These are phyloP conservation scores for Zopfochytrium polystomum DNA, from an alignment of 371 early-diverging fungal genomes.

Conservation along the genomic window DNA sequence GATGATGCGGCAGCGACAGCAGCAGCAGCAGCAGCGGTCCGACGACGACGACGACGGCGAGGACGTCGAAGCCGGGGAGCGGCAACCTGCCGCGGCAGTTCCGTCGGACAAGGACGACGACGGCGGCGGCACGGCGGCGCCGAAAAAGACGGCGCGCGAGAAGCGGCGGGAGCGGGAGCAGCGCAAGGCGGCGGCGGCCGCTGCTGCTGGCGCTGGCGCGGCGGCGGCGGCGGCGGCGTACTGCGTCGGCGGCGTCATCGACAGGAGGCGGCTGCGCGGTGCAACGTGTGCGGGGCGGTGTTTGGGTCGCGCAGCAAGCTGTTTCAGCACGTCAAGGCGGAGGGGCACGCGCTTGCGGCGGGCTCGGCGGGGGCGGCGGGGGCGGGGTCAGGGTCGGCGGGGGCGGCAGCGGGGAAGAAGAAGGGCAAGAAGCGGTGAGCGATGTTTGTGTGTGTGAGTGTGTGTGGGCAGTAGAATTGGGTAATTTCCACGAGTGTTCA, in stretches of 20 bases:
- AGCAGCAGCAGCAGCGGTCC: background rate
- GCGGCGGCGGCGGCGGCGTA: constrained; percentile 11
- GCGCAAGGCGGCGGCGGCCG: background rate
- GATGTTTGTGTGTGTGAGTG: too few relatives aligned
- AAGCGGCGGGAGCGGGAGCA: constrained; percentile 2
- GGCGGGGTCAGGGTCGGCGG: too few relatives aligned
- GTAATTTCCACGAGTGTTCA: too few relatives aligned
- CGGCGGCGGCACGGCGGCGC: background rate
- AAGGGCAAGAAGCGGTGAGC: too few relatives aligned
- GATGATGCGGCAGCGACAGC: background rate
- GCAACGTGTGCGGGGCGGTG: constrained; percentile 63
- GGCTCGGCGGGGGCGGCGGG: too few relatives aligned
- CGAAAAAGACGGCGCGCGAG: background rate
- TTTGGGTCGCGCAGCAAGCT: constrained; percentile 67
- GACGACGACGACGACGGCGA: constrained; percentile 1
- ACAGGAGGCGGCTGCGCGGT: constrained; percentile 25
- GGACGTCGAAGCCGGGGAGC: constrained; percentile 1
- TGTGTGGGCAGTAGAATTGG: too few relatives aligned
- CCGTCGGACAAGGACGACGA: background rate
- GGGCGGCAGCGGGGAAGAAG: too few relatives aligned
- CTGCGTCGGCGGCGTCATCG: constrained; percentile 17
- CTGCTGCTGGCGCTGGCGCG: background rate
- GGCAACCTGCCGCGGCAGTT: background rate
- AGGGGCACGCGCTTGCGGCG: constrained; percentile 61
- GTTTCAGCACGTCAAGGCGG: constrained; percentile 68